Evolutionary conservation across 331 rosid genomes (phyloP), one percentile per base, ranked within the genome.

Genomic region (Dryas integrifolia): DNA sequence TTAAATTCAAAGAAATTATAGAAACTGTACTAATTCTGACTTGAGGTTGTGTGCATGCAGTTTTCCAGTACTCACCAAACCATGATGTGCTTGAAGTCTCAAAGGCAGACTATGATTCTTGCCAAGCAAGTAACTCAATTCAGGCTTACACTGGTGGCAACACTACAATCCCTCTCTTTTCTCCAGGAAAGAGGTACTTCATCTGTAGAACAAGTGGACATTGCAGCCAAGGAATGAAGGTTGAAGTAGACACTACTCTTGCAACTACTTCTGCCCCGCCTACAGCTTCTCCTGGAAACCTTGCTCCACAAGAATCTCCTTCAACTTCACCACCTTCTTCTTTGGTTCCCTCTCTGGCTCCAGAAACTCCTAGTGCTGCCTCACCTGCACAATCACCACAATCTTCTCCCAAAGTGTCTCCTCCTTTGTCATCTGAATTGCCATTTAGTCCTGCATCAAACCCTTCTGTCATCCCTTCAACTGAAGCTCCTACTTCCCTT

Each of bases 81-180:
- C 97, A 94, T 77, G 49, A 94, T 24, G 90, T 91, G 83, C 11
- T 80, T 71, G 98, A 94, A 81, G 98, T 94, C 56, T 58, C 87
- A 30, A 88, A 91, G 80, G 58, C 88, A 73, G 92, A 84, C 47
- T 94, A 88, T 72, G 92, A 84, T 52, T 74, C 90, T 35, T 94
- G 98, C 79, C 74, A 66, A 64, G 71, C 79, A 80, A 83, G 74
- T 16, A 91, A 64, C 49, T 81, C 89, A 58, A 76, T 91, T 61
- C 72, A 86, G 75, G 70, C 87, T 24, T 84, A 81, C 87, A 86
- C 0, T 49, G 89, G 74, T 52, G 96, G 98, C 1, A 63, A 74
- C 80, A 85, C 96, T 48, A 80, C 73, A 43, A 75, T 94, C 64
- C 72, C 90, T 69, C 96, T 94, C 43, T 60, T 81, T 51, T 74